Evolutionary conservation across 1,284 basidiomycete genomes (phyloP), one percentile per base, ranked within the genome.

Genomic region (Ceratobasidium sp.): DNA sequence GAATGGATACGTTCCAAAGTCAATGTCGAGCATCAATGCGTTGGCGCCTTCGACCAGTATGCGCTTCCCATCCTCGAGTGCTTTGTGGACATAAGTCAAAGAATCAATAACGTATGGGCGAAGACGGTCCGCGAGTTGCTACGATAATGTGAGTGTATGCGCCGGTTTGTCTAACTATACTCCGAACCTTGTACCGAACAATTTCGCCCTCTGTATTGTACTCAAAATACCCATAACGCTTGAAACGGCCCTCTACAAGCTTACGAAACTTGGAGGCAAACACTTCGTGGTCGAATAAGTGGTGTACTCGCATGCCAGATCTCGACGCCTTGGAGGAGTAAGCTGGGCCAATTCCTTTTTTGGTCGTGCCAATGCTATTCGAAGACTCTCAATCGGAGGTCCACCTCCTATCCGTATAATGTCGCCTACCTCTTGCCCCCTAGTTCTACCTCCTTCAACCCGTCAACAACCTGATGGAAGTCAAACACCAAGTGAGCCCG

Each of bases 381-480:
- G n/a, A n/a, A 56, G 33, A 39, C 9, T 21, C 14, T 33, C n/a
- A n/a, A 42, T 16, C 29, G 52, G n/a, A 7, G 23, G 14, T 41
- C 33, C 54, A 46, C 16, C 3, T 11, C 11, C 8, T 3, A 6
- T 21, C 27, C n/a, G 33, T 36, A 33, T 29, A 33, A 36, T 9
- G 25, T 33, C 27, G 71, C 81, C 69, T 75, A 89, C 86, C 89
- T 91, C 2, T 87, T 89, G 19, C 93, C 93, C 39, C 97, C 97
- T 14, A 98, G 86, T 79, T 99, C 96, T 54, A 95, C 92, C 79
- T 99, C 96, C 79, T 99, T 99, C 75, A 99, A 81, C 16, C 97
- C 97, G 76, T 99, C 97, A 46, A 99, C 97, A 75, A 98, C 97
- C 81, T 99, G 96, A 80, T 99, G 96, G 79, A 99, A 99, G 79